These are phyloP conservation scores for Trametes gibbosa DNA, from an alignment of 768 basidiomycete species.

Conservation along the genomic window DNA sequence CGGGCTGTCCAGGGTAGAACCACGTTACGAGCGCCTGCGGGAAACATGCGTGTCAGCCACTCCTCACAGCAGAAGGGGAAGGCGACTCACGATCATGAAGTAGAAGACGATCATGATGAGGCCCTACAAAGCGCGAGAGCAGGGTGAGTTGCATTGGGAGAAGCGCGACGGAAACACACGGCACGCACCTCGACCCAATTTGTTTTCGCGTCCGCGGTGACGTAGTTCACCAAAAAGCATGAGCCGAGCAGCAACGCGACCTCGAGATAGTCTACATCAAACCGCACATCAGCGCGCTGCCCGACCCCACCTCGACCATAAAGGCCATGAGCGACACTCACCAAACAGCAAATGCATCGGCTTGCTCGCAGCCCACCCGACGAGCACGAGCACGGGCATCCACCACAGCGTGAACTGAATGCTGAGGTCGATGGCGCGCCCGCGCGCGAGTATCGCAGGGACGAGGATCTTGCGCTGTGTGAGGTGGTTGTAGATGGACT, in stretches of 20 bases:
- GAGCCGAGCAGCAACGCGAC: slow-evolving; percentile 61
- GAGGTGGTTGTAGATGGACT: slow-evolving; percentile 40
- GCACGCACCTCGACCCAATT: slow-evolving; percentile 64
- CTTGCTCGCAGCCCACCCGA: slow-evolving; percentile 64
- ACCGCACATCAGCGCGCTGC: background rate
- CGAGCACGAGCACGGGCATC: slow-evolving; percentile 69
- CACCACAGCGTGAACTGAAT: slow-evolving; percentile 79
- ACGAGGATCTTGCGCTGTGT: slow-evolving; percentile 38
- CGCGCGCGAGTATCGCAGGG: slow-evolving; percentile 61
- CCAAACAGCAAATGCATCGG: slow-evolving; percentile 70
- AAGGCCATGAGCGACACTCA: slow-evolving; percentile 27
- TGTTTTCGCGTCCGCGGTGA: slow-evolving; percentile 75
- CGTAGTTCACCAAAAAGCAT: slow-evolving; percentile 77
- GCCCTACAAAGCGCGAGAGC: slow-evolving; percentile 27
- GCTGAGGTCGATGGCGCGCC: slow-evolving; percentile 69
- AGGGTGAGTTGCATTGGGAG: background rate
- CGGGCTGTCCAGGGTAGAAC: slow-evolving; percentile 61
- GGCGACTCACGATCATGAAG: slow-evolving; percentile 52
- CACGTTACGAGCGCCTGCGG: slow-evolving; percentile 59
- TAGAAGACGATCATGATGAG: slow-evolving; percentile 66
- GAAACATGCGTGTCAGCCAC: background rate
- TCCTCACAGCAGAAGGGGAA: background rate
- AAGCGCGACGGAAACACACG: background rate
- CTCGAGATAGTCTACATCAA: slow-evolving; percentile 60
- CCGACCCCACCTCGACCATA: background rate